Conservation (phyloP, 2,329 filamentous ascomycete genomes). For the Aspergillus sp. region DNA sequence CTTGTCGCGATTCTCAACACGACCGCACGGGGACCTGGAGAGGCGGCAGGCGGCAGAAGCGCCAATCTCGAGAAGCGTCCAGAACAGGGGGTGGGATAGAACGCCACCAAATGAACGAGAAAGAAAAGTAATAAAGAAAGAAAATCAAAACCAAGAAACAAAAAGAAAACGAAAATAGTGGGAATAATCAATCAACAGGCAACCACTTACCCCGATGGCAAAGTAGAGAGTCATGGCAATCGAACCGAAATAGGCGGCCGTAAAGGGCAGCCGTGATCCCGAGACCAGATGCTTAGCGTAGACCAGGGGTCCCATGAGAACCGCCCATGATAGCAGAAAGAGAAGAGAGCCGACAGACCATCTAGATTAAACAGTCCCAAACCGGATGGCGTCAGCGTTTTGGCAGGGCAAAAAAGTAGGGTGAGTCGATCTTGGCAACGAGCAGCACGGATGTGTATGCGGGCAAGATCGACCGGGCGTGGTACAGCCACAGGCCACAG, state of each 20-base stretch:
- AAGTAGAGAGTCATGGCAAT: constrained; percentile 90
- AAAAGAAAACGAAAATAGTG: neutral
- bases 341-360: constrained; percentile 92
- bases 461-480: constrained; percentile 7
- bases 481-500: constrained; percentile 17
- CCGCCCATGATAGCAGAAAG: constrained; percentile 89
- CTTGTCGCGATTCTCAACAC: neutral
- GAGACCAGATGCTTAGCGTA: constrained; percentile 86
- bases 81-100: neutral
- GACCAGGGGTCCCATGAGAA: constrained; percentile 84
- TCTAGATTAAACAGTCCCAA: constrained; percentile 51
- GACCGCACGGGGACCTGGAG: neutral
- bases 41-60: neutral
- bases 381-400: constrained; percentile 26
- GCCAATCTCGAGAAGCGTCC: neutral
- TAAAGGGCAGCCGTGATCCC: constrained; percentile 82
- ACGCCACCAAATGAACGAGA: neutral
- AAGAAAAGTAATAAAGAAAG: neutral
- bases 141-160: constrained; percentile 4
- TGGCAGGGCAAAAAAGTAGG: constrained; percentile 6
- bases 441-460: constrained; percentile 2
- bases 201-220: constrained; percentile 76
- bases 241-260: constrained; percentile 89
- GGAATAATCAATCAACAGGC: neutral
- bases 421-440: neutral